Base-by-base conservation (phyloP, 768 basidiomycete genomes). In the Lentinula sp. region DNA sequence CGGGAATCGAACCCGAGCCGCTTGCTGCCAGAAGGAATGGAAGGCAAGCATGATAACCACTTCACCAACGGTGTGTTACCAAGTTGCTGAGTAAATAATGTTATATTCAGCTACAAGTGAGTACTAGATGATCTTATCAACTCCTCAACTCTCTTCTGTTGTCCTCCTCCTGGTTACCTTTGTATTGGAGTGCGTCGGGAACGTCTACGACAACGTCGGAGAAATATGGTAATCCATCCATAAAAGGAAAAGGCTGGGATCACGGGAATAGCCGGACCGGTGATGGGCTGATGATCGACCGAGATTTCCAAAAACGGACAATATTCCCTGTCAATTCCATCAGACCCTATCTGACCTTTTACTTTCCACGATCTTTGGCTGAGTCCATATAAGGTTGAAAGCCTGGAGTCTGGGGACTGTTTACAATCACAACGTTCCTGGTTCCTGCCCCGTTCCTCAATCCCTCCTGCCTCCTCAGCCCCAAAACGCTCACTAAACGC, bases 1-100 rank as follows among this genome's bases (percentile, higher is more conserved):
- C 46, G 46, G 46, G 46, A 48, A 48, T 48, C 46, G 46, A 48
- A 48, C 46, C 46, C 46, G 46, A 48, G 46, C 46, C 46, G 46
- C 46, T 48, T 48, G 46, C 46, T 48, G 3, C 6, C 18, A 2
- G 20, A 6, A 18, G 4, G 7, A 20, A 52, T 65, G 64, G 80
- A 81, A 82, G 80, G 80, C 81, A 81, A 81, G 81, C 79, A 81
- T 82, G 80, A 82, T 81, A 81, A 81, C 81, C 79, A 75, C 77
- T 82, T 82, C 81, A 81, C 81, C 80, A 82, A 56, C 54, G 54
- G 54, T 56, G 54, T 56, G 10, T 46, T 28, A 3, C 16, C 7
- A 43, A 3, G 4, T 37, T 2, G 10, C 42, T 43, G 2, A 43
- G n/a, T 39, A 9, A 39, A 39, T 39, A 39, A 0, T 28, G 1